A percentile compares a stretch with the other conserved stretches of the same genome.
phyloP scores from a whole-genome alignment of 1,284 basidiomycete genomes.

The Fomitopsis schrenkii region DNA sequence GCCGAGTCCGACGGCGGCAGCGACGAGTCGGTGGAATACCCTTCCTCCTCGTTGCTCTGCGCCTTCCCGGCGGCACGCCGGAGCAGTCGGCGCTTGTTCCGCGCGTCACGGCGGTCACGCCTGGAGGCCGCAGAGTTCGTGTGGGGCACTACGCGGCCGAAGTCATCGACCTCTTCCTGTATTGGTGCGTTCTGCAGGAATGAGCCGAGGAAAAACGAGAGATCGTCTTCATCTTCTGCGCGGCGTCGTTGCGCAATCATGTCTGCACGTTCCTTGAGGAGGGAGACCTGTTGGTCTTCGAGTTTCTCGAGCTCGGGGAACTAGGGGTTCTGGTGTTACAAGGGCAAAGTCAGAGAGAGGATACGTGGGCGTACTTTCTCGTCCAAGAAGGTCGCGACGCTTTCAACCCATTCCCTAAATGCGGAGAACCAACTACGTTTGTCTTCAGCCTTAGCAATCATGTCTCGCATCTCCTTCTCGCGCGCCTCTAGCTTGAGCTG shows the following conservation, averaged over 20 bases:
- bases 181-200: conserved; percentile 31
- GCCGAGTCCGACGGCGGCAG: conserved; percentile 60
- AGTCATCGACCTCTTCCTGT: conserved; percentile 57
- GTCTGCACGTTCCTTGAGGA: conserved; percentile 71
- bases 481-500: conserved; percentile 67
- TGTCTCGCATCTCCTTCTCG: conserved; percentile 75
- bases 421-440: conserved; percentile 87
- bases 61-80: conserved; percentile 31
- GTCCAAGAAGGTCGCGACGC: conserved; percentile 84
- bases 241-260: conserved; percentile 66
- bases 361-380: conserved; percentile 65
- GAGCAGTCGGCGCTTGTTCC: conserved; percentile 42
- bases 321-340: conserved; percentile 33
- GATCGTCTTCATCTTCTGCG: conserved; percentile 80
- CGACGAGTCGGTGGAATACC: conserved; percentile 82
- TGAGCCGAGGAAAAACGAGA: conserved; percentile 69
- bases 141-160: conserved; percentile 51
- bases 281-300: conserved; percentile 76
- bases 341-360: neutral
- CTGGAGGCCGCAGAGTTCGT: conserved; percentile 42
- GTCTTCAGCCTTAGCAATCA: conserved; percentile 76
- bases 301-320: conserved; percentile 81
- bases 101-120: conserved; percentile 52
- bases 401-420: conserved; percentile 86
- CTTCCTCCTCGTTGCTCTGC: conserved; percentile 59